These are phyloP conservation scores for Botrytis tulipae DNA, from an alignment of 2,329 filamentous ascomycete species.

Conservation along the genomic window DNA sequence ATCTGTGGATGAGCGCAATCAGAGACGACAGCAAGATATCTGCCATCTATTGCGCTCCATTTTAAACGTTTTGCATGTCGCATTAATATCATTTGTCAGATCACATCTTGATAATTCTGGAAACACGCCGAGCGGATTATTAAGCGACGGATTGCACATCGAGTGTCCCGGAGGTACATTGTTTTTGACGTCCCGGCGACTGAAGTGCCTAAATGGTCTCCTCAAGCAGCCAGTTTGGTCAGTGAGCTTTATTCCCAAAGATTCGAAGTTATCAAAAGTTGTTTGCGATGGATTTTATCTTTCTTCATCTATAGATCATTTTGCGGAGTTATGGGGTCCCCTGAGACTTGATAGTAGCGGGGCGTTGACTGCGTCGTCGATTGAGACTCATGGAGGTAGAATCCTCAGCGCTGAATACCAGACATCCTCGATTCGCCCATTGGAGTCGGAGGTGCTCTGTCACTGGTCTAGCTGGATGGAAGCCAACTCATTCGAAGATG, in stretches of 20 bases:
- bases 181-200: background rate
- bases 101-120: background rate
- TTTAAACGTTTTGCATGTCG: background rate
- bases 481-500: background rate
- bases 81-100: background rate
- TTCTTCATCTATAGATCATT: background rate
- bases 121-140: background rate
- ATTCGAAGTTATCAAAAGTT: background rate
- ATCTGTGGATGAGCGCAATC: background rate
- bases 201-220: background rate
- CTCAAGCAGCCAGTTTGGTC: slow-evolving; percentile 1
- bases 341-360: background rate
- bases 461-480: slow-evolving; percentile 3
- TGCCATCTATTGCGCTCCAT: background rate
- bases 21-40: background rate
- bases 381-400: background rate
- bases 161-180: background rate
- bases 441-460: background rate
- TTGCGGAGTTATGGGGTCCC: slow-evolving; percentile 4
- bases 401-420: background rate
- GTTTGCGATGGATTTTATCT: background rate
- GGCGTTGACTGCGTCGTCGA: background rate
- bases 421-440: background rate
- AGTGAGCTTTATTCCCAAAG: background rate
- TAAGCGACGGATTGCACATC: background rate